phyloP scores from a whole-genome alignment of 2,329 filamentous ascomycete species.

The Sordariomycetes sp. region DNA sequence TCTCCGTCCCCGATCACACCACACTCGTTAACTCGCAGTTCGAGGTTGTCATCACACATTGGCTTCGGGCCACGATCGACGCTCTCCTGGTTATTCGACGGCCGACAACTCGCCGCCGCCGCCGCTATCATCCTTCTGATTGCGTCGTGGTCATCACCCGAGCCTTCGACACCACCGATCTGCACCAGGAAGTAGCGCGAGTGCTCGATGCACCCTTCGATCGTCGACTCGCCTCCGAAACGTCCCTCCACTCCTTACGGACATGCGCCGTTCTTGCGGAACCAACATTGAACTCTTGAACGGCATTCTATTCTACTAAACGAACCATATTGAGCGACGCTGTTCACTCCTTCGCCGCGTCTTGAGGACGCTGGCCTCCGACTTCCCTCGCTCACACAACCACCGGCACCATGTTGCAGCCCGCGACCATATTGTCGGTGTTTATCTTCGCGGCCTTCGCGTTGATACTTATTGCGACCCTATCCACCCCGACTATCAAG shows the following conservation, averaged over 20 bases:
- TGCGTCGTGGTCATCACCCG: neutral
- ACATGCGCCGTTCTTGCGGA: neutral
- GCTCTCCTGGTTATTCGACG: neutral
- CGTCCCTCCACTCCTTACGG: neutral
- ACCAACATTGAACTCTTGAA: neutral
- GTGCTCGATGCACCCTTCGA: neutral
- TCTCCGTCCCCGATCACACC: neutral
- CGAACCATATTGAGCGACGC: neutral
- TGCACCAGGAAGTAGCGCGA: neutral
- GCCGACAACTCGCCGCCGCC: neutral
- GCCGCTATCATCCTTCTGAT: neutral
- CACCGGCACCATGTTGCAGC: conserved; percentile 63
- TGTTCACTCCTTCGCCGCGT: conserved; percentile 22
- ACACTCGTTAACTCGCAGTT: neutral
- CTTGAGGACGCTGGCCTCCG: conserved; percentile 29
- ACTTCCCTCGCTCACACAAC: conserved; percentile 11
- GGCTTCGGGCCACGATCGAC: neutral
- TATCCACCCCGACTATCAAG: conserved; percentile 87
- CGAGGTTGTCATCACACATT: neutral
- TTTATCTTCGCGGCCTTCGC: conserved; percentile 79
- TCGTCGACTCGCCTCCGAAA: neutral
- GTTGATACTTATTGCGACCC: conserved; percentile 71
- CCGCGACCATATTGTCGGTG: conserved; percentile 82
- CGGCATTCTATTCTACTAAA: neutral
- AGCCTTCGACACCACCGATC: neutral